Conservation (phyloP, 1,284 basidiomycete genomes). For the Ganoderma multipileum region DNA sequence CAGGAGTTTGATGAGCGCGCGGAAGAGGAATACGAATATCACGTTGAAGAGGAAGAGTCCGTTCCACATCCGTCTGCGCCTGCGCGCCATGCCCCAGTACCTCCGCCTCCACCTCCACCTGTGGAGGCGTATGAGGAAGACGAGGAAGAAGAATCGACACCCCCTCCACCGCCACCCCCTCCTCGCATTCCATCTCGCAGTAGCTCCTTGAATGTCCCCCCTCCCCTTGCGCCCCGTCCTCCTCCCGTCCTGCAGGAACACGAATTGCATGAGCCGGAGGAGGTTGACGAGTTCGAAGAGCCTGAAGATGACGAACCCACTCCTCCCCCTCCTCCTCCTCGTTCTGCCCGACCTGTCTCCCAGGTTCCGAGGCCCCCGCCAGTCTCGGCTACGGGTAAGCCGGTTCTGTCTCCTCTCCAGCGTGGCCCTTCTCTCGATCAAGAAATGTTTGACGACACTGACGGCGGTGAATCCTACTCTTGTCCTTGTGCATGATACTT, state of each 20-base stretch:
- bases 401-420: background rate
- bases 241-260: conserved; percentile 7
- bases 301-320: conserved; percentile 5
- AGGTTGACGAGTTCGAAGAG: conserved; percentile 8
- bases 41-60: conserved; percentile 14
- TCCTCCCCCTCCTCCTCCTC: conserved; percentile 22
- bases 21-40: conserved; percentile 7
- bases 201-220: conserved; percentile 12
- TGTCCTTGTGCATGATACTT: background rate
- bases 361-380: conserved; percentile 6
- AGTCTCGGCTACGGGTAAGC: background rate
- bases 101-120: conserved; percentile 11
- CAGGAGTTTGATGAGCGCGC: conserved; percentile 11
- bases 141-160: conserved; percentile 7
- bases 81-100: conserved; percentile 19
- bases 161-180: conserved; percentile 18
- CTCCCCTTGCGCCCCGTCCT: conserved; percentile 9
- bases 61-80: conserved; percentile 30
- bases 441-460: conserved; percentile 64
- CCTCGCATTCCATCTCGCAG: conserved; percentile 12
- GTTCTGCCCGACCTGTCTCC: conserved; percentile 8
- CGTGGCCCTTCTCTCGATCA: conserved; percentile 28
- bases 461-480: conserved; percentile 56
- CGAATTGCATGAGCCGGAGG: conserved; percentile 14
- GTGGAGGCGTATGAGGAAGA: conserved; percentile 7